Evolutionary conservation across 2,329 filamentous ascomycete species (phyloP), one percentile per base, ranked within the genome.

Genomic region (Zarea fungicola): DNA sequence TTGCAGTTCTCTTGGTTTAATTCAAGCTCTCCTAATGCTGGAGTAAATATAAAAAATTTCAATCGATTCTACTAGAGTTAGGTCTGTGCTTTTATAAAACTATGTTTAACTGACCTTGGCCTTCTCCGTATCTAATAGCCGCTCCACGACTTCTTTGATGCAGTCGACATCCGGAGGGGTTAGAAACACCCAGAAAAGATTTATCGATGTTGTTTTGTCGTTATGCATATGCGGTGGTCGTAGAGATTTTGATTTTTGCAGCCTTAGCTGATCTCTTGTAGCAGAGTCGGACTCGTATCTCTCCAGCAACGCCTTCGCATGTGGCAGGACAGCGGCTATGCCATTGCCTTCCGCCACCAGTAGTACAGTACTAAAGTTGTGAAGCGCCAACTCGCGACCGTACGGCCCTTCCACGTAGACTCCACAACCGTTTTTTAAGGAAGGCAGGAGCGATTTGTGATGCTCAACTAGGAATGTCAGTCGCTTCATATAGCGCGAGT

Each of bases 41-140:
- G 18, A 22, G 21, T 14, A 42, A 42, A 42, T 6, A 42, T 32
- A 25, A 6, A 42, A 31, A 42, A 31, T 42, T 42, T 42, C 14
- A 42, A 32, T 14, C 29, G 29, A 25, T 44, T 36, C 42, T 44
- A 34, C n/a, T 14, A 11, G n/a, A 8, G 11, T 43, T 34, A 36
- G n/a, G 19, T 29, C 35, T 13, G 42, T 35, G 21, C 8, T 34
- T 32, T 6, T 10, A 22, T 14, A 18, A 4, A 5, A 14, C 6
- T 6, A 42, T 35, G n/a, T 29, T 18, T 42, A 42, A n/a, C 26
- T 42, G 14, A 42, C 40, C 26, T 42, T 42, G 22, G 40, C 18
- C 26, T 42, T 14, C 21, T 32, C 18, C 21, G 32, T 42, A 13
- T 19, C 22, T 8, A 31, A 13, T 1, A 36, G 42, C 42, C 11